Base-by-base conservation (phyloP, 78 protist genomes). In the Pigoraptor vietnamica region DNA sequence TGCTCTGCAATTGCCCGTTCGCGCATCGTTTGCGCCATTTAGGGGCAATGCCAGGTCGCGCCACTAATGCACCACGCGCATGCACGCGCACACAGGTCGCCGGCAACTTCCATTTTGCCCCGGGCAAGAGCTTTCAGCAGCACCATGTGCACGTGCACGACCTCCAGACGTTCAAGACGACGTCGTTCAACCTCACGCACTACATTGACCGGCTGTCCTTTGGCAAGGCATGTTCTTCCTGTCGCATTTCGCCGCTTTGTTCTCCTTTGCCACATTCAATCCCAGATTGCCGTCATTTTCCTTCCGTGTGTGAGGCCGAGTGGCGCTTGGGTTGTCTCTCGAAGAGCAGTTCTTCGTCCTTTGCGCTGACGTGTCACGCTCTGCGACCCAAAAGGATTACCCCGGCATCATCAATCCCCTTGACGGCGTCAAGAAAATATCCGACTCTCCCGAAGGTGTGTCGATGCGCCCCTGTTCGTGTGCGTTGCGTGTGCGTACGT, bases 41-140 rank as follows among this genome's bases (percentile, higher is more conserved):
- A n/a, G n/a, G n/a, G n/a, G n/a, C n/a, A n/a, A n/a, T n/a, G 67
- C 67, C 67, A 21, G 67, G 67, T 48, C 14, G 6, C 67, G 6
- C 14, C 67, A 48, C 67, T 14, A 48, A 48, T 14, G 67, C 14
- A 21, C 6, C 67, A 48, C 67, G 14, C 67, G 14, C 67, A 48
- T 14, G n/a, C n/a, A n/a, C 67, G 36, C 67, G 34, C 19, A 34
- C 24, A 24, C n/a, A 92, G 89, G 94, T 97, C 2, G 97, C 98
- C 1, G 99, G 99, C 35, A 97, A 97, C 93, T 94, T 98, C 89
- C 98, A 98, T 86, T 93, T 97, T 36, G 95, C 97, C 25, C 99
- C 98, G 35, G 98, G 98, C 23, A 92, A 92, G 55, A 84, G 90
- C 25, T 95, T 93, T 92, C 93, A 92, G 91, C 92, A 93, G 88